Evolutionary conservation across 2,329 filamentous ascomycete species (phyloP).

Genomic region (Metarhizium brunneum): DNA sequence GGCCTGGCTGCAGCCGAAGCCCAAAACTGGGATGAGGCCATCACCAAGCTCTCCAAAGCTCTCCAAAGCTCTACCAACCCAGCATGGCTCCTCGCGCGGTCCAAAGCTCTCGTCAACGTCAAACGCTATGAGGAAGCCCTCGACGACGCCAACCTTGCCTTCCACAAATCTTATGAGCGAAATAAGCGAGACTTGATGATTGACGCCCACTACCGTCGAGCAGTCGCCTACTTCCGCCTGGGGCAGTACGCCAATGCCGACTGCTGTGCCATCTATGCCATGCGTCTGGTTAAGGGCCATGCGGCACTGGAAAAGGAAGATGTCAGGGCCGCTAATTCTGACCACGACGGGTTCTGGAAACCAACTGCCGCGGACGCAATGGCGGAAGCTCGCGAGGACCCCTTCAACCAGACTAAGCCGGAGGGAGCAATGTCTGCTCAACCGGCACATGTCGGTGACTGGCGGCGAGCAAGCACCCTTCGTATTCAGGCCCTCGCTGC

Average conservation of each 20-base stretch:
- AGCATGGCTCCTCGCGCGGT: conserved; percentile 72
- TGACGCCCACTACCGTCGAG: conserved; percentile 74
- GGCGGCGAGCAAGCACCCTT: conserved; percentile 34
- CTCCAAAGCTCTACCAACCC: conserved; percentile 59
- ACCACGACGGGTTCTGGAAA: conserved; percentile 38
- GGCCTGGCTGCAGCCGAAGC: conserved; percentile 58
- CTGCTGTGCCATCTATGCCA: conserved; percentile 55
- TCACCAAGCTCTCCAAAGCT: conserved; percentile 59
- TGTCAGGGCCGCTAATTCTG: conserved; percentile 20
- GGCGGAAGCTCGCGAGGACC: neutral
- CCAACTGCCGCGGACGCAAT: conserved; percentile 22
- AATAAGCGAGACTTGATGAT: conserved; percentile 67
- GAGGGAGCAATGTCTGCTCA: conserved; percentile 3
- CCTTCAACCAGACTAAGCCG: conserved; percentile 21
- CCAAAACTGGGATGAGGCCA: conserved; percentile 57
- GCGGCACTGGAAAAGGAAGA: conserved; percentile 23
- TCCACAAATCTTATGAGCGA: conserved; percentile 53
- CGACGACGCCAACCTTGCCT: conserved; percentile 58
- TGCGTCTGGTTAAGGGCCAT: conserved; percentile 26
- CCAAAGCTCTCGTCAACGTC: conserved; percentile 64
- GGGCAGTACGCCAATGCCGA: conserved; percentile 67
- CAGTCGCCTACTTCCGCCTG: conserved; percentile 61
- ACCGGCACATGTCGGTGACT: conserved; percentile 10
- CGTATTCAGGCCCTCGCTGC: conserved; percentile 36
- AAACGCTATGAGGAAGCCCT: conserved; percentile 55